A percentile compares a stretch with the other conserved stretches of the same genome.
phyloP scores from a whole-genome alignment of 2,329 filamentous ascomycete genomes.

The Dothidotthia symphoricarpi region DNA sequence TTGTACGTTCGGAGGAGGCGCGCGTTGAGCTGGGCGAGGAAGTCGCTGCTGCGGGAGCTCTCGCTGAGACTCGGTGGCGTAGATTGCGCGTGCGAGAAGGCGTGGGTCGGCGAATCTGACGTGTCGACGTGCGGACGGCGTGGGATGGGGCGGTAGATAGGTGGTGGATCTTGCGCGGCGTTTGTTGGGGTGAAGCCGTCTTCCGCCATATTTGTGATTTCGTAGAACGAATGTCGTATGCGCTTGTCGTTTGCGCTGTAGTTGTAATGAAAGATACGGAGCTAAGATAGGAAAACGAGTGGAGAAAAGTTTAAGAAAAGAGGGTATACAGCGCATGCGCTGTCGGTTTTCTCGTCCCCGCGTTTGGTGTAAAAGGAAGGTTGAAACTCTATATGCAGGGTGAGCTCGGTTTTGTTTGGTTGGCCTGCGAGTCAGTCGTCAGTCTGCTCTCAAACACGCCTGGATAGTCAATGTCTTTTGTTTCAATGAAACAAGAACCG shows the following conservation, averaged over 20 bases:
- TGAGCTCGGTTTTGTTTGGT: constrained; percentile 22
- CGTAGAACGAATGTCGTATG: too few species aligned
- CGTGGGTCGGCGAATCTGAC: constrained; percentile 28
- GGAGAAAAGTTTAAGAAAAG: constrained; percentile 10
- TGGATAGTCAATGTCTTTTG: constrained; percentile 20
- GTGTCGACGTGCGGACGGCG: constrained; percentile 30
- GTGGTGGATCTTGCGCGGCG: constrained; percentile 25
- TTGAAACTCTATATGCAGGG: constrained; percentile 15
- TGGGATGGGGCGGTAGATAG: constrained; percentile 42
- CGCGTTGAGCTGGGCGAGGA: constrained; percentile 40
- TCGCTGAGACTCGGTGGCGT: constrained; percentile 22
- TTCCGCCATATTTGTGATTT: constrained; percentile 37
- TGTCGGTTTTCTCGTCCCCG: constrained; percentile 8
- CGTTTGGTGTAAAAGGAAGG: constrained; percentile 22
- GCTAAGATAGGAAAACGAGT: too few species aligned
- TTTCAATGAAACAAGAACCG: constrained; percentile 8
- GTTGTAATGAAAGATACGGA: too few species aligned
- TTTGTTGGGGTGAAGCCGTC: constrained; percentile 22
- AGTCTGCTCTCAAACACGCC: constrained; percentile 23
- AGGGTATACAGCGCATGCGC: constrained; percentile 2
- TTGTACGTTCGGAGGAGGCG: constrained; percentile 34
- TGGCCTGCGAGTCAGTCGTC: constrained; percentile 9
- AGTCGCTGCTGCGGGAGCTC: constrained; percentile 27
- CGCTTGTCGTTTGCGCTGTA: too few species aligned
- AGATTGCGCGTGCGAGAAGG: constrained; percentile 14